Percentiles rank a stretch among this genome's conserved stretches.
Conservation (phyloP, 257 asterid species). For the Penstemon newberryi region DNA sequence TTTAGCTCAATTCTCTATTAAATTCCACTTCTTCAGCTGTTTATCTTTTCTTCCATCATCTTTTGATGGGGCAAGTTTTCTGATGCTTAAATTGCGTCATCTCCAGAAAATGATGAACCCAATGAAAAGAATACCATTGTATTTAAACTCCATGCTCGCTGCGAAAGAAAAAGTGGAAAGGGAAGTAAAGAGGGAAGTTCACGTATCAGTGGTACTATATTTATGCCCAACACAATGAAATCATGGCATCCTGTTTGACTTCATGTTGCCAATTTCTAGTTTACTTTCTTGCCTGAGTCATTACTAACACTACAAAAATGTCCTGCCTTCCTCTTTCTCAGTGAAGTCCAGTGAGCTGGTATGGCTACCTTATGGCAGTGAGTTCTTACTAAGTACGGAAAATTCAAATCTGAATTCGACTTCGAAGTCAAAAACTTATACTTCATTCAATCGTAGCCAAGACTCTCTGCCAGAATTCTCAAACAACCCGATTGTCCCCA, state of each 20-base stretch:
- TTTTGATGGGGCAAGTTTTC: constrained; percentile 30
- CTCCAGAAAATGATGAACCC: constrained; percentile 74
- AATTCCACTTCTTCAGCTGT: not conserved
- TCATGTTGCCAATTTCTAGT: not conserved
- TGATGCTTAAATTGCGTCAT: constrained; percentile 29
- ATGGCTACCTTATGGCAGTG: constrained; percentile 92
- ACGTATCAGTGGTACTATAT: constrained; percentile 56
- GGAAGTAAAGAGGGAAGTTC: constrained; percentile 16
- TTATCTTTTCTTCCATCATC: constrained; percentile 2
- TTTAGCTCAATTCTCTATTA: constrained; percentile 25
- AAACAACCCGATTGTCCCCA: constrained; percentile 55
- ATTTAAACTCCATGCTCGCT: constrained; percentile 68
- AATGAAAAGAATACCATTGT: constrained; percentile 88
- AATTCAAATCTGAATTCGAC: constrained; percentile 38
- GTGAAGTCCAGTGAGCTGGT: constrained; percentile 67
- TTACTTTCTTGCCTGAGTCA: not conserved
- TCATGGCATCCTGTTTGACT: constrained; percentile 4
- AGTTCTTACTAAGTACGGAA: constrained; percentile 47
- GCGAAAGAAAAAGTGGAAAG: constrained; percentile 38
- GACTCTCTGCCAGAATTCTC: constrained; percentile 58
- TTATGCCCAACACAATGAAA: not conserved
- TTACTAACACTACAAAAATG: constrained; percentile 9
- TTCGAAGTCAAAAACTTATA: constrained; percentile 61
- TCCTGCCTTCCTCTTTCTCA: constrained; percentile 30
- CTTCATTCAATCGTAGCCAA: constrained; percentile 78